A percentile compares a stretch with the other conserved stretches of the same genome.
Conservation (phyloP, 2,329 filamentous ascomycete genomes). For the Fulvia fulva region DNA sequence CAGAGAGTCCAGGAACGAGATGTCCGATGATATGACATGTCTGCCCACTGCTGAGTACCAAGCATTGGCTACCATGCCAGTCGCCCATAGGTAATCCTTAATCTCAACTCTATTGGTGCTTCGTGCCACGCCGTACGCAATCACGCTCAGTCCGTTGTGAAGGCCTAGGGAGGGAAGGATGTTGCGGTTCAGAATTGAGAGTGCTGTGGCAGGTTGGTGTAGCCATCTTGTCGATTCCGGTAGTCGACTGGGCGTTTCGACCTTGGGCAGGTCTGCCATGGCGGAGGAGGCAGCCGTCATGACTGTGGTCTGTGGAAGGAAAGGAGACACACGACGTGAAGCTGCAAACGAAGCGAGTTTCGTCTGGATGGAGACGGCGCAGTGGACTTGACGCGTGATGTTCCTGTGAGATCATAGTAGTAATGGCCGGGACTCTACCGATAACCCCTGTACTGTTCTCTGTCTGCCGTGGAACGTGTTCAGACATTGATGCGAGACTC, state of each 20-base stretch:
- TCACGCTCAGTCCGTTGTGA: constrained; percentile 50
- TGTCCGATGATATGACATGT: constrained; percentile 43
- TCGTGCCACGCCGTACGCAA: constrained; percentile 51
- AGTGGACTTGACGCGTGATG: background rate
- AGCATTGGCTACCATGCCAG: constrained; percentile 48
- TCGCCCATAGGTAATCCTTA: constrained; percentile 54
- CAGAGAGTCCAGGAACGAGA: constrained; percentile 47
- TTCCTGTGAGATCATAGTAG: constrained; percentile 2
- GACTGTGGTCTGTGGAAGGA: background rate
- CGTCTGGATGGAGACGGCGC: background rate
- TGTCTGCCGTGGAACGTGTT: background rate
- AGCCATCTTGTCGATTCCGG: background rate
- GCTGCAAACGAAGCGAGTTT: background rate
- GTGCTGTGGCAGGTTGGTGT: background rate
- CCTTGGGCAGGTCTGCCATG: background rate
- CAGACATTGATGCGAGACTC: background rate
- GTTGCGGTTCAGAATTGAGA: constrained; percentile 53
- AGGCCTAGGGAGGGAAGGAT: constrained; percentile 53
- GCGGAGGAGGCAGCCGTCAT: constrained; percentile 1
- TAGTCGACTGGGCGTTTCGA: background rate
- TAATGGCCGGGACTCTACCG: background rate
- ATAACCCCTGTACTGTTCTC: background rate
- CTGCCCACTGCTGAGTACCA: constrained; percentile 59
- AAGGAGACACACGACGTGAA: background rate
- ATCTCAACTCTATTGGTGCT: constrained; percentile 53